Conservation (phyloP, 2,329 filamentous ascomycete species). For the Calonectria multiphialidica region DNA sequence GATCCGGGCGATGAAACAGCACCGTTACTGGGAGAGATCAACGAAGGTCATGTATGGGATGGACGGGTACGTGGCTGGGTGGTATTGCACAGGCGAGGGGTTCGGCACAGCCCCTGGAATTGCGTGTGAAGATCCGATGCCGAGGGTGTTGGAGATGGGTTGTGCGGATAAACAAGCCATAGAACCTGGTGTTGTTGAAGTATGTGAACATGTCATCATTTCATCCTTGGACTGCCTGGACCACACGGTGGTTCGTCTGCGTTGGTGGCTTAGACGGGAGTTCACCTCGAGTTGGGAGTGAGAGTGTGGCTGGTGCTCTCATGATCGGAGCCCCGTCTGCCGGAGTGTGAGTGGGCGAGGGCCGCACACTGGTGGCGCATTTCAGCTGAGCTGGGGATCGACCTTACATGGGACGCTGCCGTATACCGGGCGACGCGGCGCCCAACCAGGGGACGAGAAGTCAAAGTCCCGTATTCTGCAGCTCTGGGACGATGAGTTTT, state of each 20-base stretch:
- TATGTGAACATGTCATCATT: neutral
- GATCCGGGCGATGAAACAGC: slow-evolving; percentile 10
- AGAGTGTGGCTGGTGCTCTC: slow-evolving; percentile 18
- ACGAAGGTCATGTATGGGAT: neutral
- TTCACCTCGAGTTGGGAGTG: neutral
- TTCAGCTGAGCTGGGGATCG: slow-evolving; percentile 17
- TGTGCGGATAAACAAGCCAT: neutral
- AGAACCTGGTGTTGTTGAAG: neutral
- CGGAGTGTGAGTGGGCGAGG: neutral
- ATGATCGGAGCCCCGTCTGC: neutral
- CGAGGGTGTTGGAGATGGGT: neutral
- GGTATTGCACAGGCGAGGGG: slow-evolving; percentile 7
- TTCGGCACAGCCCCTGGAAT: slow-evolving; percentile 14
- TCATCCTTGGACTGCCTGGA: neutral
- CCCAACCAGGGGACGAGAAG: neutral
- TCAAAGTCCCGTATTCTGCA: slow-evolving; percentile 10
- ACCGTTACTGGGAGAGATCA: slow-evolving; percentile 7
- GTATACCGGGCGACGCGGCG: neutral
- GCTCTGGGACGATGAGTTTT: neutral
- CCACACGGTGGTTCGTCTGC: neutral
- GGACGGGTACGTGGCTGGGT: slow-evolving; percentile 5
- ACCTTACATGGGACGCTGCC: slow-evolving; percentile 1
- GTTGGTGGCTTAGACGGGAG: neutral
- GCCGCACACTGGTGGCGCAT: slow-evolving; percentile 4
- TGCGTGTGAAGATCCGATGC: neutral